Evolutionary conservation across 352 stramenopile genomes (phyloP).

Genomic region (Pythium aquatile): DNA sequence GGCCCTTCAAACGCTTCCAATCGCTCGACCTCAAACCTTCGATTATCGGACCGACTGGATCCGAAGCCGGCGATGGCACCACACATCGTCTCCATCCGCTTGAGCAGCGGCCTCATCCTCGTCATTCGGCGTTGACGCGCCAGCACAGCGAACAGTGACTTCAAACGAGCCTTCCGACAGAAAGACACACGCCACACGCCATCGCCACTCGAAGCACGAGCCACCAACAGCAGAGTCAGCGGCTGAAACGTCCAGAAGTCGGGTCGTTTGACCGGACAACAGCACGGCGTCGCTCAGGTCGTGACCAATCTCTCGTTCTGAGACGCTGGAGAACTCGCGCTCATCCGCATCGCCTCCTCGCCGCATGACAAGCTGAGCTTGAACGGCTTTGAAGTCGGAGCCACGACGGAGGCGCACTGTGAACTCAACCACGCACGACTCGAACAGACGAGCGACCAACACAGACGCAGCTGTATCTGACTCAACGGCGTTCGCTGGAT

Average conservation of each 20-base stretch:
- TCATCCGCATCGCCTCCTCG: slow-evolving; percentile 5
- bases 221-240: not conserved
- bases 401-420: not conserved
- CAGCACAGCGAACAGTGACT: slow-evolving; percentile 33
- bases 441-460: slow-evolving; percentile 16
- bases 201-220: slow-evolving; percentile 10
- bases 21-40: not conserved
- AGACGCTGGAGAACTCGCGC: not conserved
- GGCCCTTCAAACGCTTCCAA: not conserved
- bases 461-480: not conserved
- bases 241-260: slow-evolving; percentile 5
- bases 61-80: slow-evolving; percentile 47
- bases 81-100: slow-evolving; percentile 28
- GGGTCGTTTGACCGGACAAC: slow-evolving; percentile 10
- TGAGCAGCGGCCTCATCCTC: not conserved
- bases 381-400: not conserved
- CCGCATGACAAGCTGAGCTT: slow-evolving; percentile 14
- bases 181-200: slow-evolving; percentile 52
- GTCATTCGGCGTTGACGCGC: not conserved
- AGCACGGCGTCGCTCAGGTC: slow-evolving; percentile 4
- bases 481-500: not conserved
- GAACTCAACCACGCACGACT: slow-evolving; percentile 16
- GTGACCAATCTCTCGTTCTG: not conserved
- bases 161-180: slow-evolving; percentile 58
- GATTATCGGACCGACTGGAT: slow-evolving; percentile 29